A percentile compares a stretch with the other conserved stretches of the same genome.
Evolutionary conservation across 2,329 filamentous ascomycete genomes (phyloP).

Genomic region (Sporothrix curviconia): DNA sequence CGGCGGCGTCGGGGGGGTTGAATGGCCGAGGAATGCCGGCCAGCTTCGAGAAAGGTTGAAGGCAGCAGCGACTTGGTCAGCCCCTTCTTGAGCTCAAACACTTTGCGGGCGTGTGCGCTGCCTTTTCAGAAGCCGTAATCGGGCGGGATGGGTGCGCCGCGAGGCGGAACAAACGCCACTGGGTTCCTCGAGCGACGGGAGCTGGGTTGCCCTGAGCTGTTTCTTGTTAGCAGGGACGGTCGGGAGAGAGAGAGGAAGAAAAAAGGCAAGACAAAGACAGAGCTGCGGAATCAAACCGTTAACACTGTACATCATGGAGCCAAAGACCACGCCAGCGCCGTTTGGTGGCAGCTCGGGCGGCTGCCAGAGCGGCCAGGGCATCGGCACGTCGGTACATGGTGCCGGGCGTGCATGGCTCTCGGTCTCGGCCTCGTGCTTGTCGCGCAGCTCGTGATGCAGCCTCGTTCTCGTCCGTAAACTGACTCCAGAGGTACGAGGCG

Average conservation of each 20-base stretch:
- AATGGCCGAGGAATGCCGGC: conserved; percentile 62
- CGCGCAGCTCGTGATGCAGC: conserved; percentile 43
- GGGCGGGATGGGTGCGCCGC: conserved; percentile 44
- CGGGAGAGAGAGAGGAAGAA: background rate
- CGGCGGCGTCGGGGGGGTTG: conserved; percentile 56
- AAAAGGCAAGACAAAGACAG: background rate
- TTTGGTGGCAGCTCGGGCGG: conserved; percentile 69
- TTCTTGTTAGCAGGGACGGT: background rate
- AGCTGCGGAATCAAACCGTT: conserved; percentile 9
- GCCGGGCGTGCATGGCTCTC: conserved; percentile 23
- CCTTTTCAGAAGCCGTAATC: conserved; percentile 31
- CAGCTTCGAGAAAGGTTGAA: conserved; percentile 87
- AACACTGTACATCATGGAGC: conserved; percentile 57
- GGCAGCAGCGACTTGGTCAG: conserved; percentile 76
- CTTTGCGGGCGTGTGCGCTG: conserved; percentile 54
- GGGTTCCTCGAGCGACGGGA: conserved; percentile 62
- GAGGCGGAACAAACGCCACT: conserved; percentile 65
- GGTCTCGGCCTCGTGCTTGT: conserved; percentile 31
- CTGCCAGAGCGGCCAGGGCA: conserved; percentile 67
- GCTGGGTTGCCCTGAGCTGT: conserved; percentile 52
- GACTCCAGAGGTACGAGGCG: conserved; percentile 73
- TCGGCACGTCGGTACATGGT: conserved; percentile 48
- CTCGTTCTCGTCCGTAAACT: conserved; percentile 74
- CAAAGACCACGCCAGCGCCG: conserved; percentile 70
- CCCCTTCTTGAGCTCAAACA: conserved; percentile 64